Evolutionary conservation across 805 yeast species (phyloP).

Genomic region (Candida loeiensis): DNA sequence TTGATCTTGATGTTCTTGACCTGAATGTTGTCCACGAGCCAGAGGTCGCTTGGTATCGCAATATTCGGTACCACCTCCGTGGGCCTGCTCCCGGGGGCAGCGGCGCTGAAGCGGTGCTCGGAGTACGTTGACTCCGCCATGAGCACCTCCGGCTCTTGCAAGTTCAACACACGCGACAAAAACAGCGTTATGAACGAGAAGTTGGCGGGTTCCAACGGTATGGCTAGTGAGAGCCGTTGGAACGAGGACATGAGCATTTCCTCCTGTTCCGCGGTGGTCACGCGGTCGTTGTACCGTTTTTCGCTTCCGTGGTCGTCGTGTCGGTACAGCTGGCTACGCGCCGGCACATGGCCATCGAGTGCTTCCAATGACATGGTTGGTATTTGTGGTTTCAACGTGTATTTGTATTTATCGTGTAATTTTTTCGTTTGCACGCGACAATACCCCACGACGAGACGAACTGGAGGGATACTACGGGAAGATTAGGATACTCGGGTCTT

Average conservation of each 20-base stretch:
- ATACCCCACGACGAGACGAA: neutral
- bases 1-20: slow-evolving; percentile 32
- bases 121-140: neutral
- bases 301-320: neutral
- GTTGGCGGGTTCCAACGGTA: slow-evolving; percentile 25
- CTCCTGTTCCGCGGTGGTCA: slow-evolving; percentile 1
- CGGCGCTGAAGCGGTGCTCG: neutral
- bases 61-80: slow-evolving; percentile 33
- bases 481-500: too few species aligned
- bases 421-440: neutral
- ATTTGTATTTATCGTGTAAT: neutral
- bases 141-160: slow-evolving; percentile 8
- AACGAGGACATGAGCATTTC: slow-evolving; percentile 5
- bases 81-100: slow-evolving; percentile 1
- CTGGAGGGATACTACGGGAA: too few species aligned
- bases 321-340: too few species aligned
- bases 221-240: slow-evolving; percentile 24
- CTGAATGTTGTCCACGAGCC: slow-evolving; percentile 31
- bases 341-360: slow-evolving; percentile 1
- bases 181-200: slow-evolving; percentile 26
- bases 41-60: slow-evolving; percentile 33
- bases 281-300: slow-evolving; percentile 1
- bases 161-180: slow-evolving; percentile 22
- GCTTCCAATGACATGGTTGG: slow-evolving; percentile 3
- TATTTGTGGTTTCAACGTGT: neutral